phyloP scores from a whole-genome alignment of 2,329 filamentous ascomycete genomes.

The Taxawa tesnikishii region DNA sequence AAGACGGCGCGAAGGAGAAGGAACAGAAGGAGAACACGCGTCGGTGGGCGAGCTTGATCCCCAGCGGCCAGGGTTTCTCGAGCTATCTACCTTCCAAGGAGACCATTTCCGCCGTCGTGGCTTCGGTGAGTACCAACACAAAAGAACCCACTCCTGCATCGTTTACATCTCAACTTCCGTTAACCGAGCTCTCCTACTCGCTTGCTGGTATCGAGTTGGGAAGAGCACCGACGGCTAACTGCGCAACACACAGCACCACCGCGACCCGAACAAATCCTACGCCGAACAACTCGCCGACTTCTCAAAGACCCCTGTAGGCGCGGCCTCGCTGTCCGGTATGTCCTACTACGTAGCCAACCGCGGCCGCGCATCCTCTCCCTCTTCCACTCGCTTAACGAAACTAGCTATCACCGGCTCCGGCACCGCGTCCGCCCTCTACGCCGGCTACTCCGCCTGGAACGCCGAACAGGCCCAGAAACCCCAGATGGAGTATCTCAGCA shows the following conservation, averaged over 20 bases:
- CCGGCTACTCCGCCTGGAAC: conserved; percentile 36
- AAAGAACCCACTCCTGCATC: too few relatives aligned
- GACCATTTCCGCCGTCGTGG: conserved; percentile 31
- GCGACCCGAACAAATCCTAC: conserved; percentile 36
- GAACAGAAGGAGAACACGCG: conserved; percentile 21
- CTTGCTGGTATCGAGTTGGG: too few relatives aligned
- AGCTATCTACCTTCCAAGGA: conserved; percentile 33
- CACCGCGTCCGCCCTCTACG: conserved; percentile 34
- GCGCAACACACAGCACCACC: conserved; percentile 24
- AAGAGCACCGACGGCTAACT: too few relatives aligned
- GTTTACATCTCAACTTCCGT: too few relatives aligned
- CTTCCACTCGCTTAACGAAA: background rate
- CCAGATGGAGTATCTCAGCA: conserved; percentile 33
- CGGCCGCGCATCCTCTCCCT: background rate
- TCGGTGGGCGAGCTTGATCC: conserved; percentile 35
- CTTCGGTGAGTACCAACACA: conserved; percentile 19
- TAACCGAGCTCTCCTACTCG: too few relatives aligned
- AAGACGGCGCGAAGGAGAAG: conserved; percentile 13
- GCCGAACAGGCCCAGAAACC: conserved; percentile 20
- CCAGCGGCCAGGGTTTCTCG: conserved; percentile 34
- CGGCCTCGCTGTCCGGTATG: conserved; percentile 29
- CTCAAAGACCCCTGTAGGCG: conserved; percentile 37
- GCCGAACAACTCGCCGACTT: conserved; percentile 38
- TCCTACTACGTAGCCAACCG: background rate
- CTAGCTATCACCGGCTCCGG: conserved; percentile 33